Percentiles rank a stretch among this genome's conserved stretches.
phyloP scores from a whole-genome alignment of 2,329 filamentous ascomycete species.

The Fusarium denticulatum region DNA sequence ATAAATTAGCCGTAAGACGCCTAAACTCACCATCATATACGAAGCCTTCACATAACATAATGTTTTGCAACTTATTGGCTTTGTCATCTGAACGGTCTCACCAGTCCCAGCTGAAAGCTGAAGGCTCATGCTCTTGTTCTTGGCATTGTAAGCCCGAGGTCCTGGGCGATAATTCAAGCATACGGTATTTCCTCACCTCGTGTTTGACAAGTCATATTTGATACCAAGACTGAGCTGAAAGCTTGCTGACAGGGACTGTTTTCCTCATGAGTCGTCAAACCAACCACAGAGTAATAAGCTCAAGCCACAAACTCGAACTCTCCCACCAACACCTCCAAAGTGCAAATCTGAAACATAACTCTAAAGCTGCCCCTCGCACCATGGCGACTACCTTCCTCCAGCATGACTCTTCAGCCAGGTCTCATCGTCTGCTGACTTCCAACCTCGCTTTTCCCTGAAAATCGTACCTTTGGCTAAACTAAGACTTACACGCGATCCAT shows the following conservation, averaged over 20 bases:
- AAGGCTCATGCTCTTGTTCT: neutral
- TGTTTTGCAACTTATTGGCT: neutral
- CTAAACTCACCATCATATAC: too few relatives aligned
- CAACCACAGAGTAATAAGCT: neutral
- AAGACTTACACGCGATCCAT: constrained; percentile 7
- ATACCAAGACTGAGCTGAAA: neutral
- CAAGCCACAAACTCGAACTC: neutral
- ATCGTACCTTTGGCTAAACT: neutral
- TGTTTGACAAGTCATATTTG: neutral
- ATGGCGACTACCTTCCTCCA: neutral
- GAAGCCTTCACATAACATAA: neutral
- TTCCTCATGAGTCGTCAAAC: neutral
- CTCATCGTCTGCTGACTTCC: neutral
- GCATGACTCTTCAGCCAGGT: neutral
- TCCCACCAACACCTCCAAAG: neutral
- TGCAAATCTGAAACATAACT: neutral
- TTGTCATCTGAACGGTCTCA: too few relatives aligned
- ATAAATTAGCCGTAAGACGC: neutral
- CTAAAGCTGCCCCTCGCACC: neutral
- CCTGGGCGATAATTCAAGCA: neutral
- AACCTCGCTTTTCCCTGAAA: neutral
- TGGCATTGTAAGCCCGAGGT: neutral
- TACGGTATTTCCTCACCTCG: neutral
- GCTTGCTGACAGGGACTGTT: neutral
- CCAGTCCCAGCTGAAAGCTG: neutral